These are phyloP conservation scores for Pseudogymnoascus sp. DNA, from an alignment of 2,329 filamentous ascomycete genomes.

Conservation along the genomic window DNA sequence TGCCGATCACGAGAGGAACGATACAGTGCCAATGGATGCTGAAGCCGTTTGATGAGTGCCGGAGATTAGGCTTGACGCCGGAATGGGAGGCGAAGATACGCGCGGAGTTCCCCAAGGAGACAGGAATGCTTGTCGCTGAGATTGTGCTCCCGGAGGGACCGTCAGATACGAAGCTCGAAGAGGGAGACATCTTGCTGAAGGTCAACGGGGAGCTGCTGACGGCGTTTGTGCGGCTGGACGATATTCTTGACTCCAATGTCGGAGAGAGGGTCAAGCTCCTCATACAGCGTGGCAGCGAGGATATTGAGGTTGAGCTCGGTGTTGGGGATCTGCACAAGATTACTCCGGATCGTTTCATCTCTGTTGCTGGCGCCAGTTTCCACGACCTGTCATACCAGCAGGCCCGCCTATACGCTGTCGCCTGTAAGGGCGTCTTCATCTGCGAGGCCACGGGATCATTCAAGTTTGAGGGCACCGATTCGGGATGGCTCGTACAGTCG, in stretches of 20 bases:
- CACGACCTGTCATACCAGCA: conserved; percentile 97
- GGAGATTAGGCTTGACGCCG: conserved; percentile 73
- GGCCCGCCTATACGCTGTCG: conserved; percentile 88
- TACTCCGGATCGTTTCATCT: conserved; percentile 91
- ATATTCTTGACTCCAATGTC: conserved; percentile 83
- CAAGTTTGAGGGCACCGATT: conserved; percentile 82
- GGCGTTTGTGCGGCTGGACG: conserved; percentile 85
- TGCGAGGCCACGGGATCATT: conserved; percentile 94
- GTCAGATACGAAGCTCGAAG: conserved; percentile 76
- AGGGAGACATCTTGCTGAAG: conserved; percentile 88
- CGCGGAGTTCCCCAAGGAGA: conserved; percentile 80
- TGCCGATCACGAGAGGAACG: conserved; percentile 78
- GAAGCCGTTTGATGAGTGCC: conserved; percentile 95
- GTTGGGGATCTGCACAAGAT: conserved; percentile 90
- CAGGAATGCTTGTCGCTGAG: conserved; percentile 93
- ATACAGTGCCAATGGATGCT: conserved; percentile 96
- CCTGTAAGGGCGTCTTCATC: conserved; percentile 85
- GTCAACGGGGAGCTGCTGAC: conserved; percentile 90
- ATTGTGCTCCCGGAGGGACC: conserved; percentile 89
- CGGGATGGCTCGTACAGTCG: conserved; percentile 87
- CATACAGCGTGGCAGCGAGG: conserved; percentile 80
- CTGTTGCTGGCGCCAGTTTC: conserved; percentile 88
- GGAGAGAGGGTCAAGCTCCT: conserved; percentile 68
- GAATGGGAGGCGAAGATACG: conserved; percentile 82
- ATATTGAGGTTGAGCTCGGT: conserved; percentile 73